phyloP scores from a whole-genome alignment of 1,139 yeast species.

The Protomyces inouyei region DNA sequence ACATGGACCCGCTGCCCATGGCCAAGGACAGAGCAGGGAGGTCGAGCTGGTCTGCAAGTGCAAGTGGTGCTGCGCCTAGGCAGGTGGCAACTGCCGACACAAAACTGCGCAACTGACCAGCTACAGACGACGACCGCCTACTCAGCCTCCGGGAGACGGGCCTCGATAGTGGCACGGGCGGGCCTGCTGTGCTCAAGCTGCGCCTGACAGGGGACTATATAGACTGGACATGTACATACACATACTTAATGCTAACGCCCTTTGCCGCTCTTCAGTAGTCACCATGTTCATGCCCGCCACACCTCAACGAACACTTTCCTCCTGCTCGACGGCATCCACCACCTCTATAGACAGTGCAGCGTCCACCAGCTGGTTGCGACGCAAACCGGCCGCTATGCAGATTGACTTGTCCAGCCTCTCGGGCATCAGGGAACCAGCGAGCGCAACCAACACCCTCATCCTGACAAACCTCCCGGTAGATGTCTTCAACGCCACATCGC shows the following conservation, averaged over 20 bases:
- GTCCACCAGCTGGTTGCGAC: neutral
- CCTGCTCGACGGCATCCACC: neutral
- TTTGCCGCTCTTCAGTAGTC: neutral
- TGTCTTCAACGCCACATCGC: neutral
- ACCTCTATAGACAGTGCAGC: neutral
- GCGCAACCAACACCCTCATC: slow-evolving; percentile 21
- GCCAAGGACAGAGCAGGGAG: neutral
- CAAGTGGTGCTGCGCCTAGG: neutral
- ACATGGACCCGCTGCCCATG: too few species aligned
- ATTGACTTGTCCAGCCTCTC: neutral
- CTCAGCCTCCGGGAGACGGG: too few species aligned
- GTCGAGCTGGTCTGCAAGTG: neutral
- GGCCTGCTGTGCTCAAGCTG: too few species aligned
- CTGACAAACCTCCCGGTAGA: slow-evolving; percentile 13
- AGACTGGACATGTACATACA: neutral
- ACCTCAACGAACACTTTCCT: neutral
- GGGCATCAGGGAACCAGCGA: slow-evolving; percentile 9
- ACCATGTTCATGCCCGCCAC: neutral
- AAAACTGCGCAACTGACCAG: too few species aligned
- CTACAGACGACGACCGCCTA: too few species aligned
- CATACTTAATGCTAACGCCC: neutral
- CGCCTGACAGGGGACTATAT: too few species aligned
- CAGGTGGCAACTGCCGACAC: neutral
- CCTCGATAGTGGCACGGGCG: too few species aligned
- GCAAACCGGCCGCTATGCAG: neutral